Evolutionary conservation across 2,329 filamentous ascomycete species (phyloP), one percentile per base, ranked within the genome.

Genomic region (Aschersonia sp.): DNA sequence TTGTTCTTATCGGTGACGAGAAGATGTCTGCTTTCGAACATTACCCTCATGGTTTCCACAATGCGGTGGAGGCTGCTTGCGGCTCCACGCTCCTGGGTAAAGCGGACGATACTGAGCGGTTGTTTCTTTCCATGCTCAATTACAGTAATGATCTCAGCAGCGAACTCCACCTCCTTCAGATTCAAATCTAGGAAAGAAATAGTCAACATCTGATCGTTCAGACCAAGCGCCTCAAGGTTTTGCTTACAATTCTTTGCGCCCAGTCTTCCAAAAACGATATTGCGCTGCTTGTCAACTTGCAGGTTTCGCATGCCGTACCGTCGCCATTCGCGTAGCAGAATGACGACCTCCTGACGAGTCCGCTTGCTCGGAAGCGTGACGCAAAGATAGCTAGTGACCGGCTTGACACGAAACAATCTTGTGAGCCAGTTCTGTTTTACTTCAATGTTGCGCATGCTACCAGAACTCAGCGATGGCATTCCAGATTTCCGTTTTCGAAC

Each of bases 61-160:
- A 95, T 84, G 58, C 79, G 81, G 60, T 87, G 77, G 67, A 97
- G 94, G 55, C 84, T 92, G 56, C 84, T 92, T 39, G 87, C 88
- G 2, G 90, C 89, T n/a, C 90, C 92, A 49, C 82, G 82, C 59
- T 92, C 87, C 59, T 95, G 89, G 1, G 85, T 90, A 62, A 95
- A 87, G 37, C 87, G 83, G 32, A 86, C 79, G 53, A 95, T 80
- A 61, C 83, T 85, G 47, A 95, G 74, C 44, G 82, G 82, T 43
- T 79, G 81, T 53, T 79, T 81, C 56, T 78, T 82, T 44, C 86
- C 86, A 58, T 92, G 84, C 66, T 95, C 86, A 51, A 94, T 83
- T 39, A 94, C 83, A 2, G 84, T 87, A 68, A 94, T 94, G 51
- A 95, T 76, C 62, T 95, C 87, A 39, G 82, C 80, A 12, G 87